Base-by-base conservation (phyloP, 306 rosid genomes). In the Lathyrus oleraceus region DNA sequence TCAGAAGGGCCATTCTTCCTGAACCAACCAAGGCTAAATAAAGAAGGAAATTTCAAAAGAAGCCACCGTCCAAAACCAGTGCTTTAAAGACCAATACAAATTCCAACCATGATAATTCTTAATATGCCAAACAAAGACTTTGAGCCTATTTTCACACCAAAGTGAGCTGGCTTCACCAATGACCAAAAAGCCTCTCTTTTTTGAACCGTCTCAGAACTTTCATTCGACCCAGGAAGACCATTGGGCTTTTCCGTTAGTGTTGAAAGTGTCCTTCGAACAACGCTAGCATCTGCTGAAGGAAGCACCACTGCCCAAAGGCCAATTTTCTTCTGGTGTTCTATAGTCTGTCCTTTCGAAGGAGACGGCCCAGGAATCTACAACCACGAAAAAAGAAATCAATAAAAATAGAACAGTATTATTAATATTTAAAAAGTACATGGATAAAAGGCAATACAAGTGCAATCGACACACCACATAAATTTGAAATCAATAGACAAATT, bases 1-100 rank as follows among this genome's bases (percentile, higher is more conserved):
- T 93, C 89, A 0, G 98, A 71, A 11, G 96, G 98, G 36, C 98
- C 98, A 43, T 86, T 74, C 91, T 88, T 87, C 69, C 49, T 79
- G 84, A 93, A 90, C 87, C 82, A 83, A 43, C 96, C 98, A 8
- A 88, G 85, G 73, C 89, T 88, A 64, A 93, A 93, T 15, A 90
- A 53, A 0, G 90, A 81, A 64, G 98, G 98, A 42, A 88, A 93
- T 9, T 75, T 86, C 63, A 90, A 52, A 42, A 90, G 94, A 81
- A 93, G 91, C 87, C 83, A 67, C 70, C 97, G 86, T 56, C 97
- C 98, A 11, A 85, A 70, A 65, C 83, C 25, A 23, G 49, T 39
- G 48, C 21, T 66, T 76, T 94, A 71, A 21, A 90, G 79, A 14
- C 98, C 96, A 14, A 93, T 70, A 69, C 74, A 76, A n/a, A 90